Base-by-base conservation (phyloP, 2,329 filamentous ascomycete genomes). In the Paecilomyces dactylethromorphus region DNA sequence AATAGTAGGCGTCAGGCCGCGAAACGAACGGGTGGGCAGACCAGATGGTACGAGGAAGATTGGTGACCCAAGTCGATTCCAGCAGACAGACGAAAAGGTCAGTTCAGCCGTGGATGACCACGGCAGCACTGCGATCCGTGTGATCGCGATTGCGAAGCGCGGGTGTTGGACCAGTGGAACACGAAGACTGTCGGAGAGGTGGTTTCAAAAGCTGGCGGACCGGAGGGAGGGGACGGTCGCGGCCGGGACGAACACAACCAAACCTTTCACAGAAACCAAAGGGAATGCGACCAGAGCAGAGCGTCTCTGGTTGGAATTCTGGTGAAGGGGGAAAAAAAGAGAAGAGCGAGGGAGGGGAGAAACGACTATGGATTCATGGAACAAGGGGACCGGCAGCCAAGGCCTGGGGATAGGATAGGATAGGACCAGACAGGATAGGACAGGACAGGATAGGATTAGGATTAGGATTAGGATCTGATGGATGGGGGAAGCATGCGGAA, bases 251-350 rank as follows among this genome's bases (percentile, higher is more conserved):
- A n/a, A 8, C 8, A 18, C 18, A 18, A 18, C 39, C 39, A 10
- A 18, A 18, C 39, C 39, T n/a, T n/a, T n/a, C 5, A n/a, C 6
- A 10, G 18, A 45, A 8, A 45, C 15, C 13, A 45, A 8, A 10
- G 15, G n/a, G 18, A 45, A 45, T 18, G n/a, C 13, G 7, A 12
- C 11, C 12, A 18, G n/a, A n/a, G 13, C 39, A 45, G 39, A 45
- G 39, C 3, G 4, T 45, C 39, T 45, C 39, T 18, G 15, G 50
- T 32, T 32, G 52, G 52, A 49, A 39, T 10, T 29, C 45, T 33
- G 53, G 29, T 13, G 54, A 45, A 50, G 50, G 52, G 31, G 32
- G 32, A 53, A 32, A 32, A 55, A 39, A 51, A 54, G 57, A 56
- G 52, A 54, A 35, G 58, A 32, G 56, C 2, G 53, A 45, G 59